Percentiles rank a stretch among this genome's conserved stretches.
Evolutionary conservation across 345 rosid species (phyloP).

Genomic region (Isatis tinctoria): DNA sequence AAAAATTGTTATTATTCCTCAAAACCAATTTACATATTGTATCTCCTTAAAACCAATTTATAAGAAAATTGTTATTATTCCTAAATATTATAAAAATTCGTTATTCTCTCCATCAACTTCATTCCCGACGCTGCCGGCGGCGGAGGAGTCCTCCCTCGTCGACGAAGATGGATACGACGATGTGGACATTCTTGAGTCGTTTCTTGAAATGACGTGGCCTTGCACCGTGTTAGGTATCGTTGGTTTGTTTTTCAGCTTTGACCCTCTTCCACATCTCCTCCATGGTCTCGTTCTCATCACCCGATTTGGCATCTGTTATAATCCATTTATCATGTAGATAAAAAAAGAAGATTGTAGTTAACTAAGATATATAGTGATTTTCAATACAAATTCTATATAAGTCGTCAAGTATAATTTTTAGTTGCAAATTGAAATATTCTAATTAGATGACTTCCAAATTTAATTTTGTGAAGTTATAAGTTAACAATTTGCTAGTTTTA

Average conservation of each 20-base stretch:
- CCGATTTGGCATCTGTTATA: constrained; percentile 10
- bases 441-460: no score
- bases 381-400: not conserved
- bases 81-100: no score
- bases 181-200: constrained; percentile 49
- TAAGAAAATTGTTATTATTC: no score
- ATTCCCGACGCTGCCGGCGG: constrained; percentile 20
- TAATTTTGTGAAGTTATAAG: no score
- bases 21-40: no score
- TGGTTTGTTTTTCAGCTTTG: constrained; percentile 43
- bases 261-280: constrained; percentile 31
- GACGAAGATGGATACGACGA: constrained; percentile 1
- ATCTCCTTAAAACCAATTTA: no score
- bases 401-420: not conserved
- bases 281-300: constrained; percentile 29
- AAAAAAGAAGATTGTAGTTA: not conserved
- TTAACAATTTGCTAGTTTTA: not conserved
- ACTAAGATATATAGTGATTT: not conserved
- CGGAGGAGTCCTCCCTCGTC: not conserved
- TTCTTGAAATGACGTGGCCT: constrained; percentile 31
- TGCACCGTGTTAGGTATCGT: constrained; percentile 58
- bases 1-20: no score
- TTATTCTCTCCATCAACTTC: constrained; percentile 55
- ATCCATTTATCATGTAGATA: not conserved
- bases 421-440: not conserved